A percentile compares a stretch with the other conserved stretches of the same genome.
These are phyloP conservation scores for Toxicodendron radicans DNA, from an alignment of 345 rosid species.

Conservation along the genomic window DNA sequence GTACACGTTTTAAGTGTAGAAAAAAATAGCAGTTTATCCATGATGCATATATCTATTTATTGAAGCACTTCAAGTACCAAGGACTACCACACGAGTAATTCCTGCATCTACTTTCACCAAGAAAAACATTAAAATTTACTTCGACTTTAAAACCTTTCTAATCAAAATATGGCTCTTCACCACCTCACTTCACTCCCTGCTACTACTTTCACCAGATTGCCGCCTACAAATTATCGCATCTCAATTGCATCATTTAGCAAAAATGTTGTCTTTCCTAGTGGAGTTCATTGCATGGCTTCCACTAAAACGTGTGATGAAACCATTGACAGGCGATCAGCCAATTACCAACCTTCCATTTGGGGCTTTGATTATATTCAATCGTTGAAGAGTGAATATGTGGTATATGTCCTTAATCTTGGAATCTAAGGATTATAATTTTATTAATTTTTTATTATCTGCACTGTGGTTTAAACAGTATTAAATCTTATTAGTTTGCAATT, in stretches of 20 bases:
- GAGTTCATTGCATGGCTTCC: neutral
- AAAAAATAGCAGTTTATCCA: no score
- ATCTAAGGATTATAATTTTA: no score
- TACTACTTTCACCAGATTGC: neutral
- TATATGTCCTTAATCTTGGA: neutral
- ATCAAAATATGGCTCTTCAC: neutral
- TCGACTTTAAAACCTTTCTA: neutral
- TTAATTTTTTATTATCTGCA: no score
- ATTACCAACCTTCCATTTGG: conserved; percentile 35
- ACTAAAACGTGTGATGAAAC: neutral
- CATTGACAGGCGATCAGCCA: conserved; percentile 28
- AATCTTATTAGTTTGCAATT: no score
- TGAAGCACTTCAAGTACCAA: no score
- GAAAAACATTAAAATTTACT: no score
- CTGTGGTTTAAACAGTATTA: no score
- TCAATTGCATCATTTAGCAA: neutral
- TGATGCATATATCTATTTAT: no score
- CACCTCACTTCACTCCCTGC: neutral
- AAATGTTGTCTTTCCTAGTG: neutral
- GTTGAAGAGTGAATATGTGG: conserved; percentile 22
- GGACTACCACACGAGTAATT: no score
- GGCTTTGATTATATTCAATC: conserved; percentile 33
- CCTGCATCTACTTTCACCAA: no score
- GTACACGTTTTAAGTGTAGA: no score
- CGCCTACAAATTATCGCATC: no score